Evolutionary conservation across 129 eudicot genomes (phyloP), one percentile per base, ranked within the genome.

Genomic region (Artemisia argyi): DNA sequence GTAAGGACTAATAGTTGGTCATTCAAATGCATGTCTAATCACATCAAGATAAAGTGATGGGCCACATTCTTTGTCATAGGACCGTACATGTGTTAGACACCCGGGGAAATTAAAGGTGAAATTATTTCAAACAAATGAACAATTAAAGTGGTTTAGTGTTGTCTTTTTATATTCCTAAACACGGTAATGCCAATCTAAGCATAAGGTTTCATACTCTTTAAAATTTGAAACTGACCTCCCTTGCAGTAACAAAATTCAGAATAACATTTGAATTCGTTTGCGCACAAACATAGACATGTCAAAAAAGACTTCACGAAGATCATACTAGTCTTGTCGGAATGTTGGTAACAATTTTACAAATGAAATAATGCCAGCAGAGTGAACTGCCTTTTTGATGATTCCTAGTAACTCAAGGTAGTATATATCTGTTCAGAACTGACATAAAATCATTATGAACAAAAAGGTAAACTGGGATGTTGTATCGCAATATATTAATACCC

Each of bases 1-100:
- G 51, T 69, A 50, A 61, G 51, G 62, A 69, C 18, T 35, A 20
- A 65, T 51, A 77, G 50, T 30, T 61, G 46, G 69, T 68, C 66
- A 59, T 65, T 59, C 48, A 59, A 48, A 69, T 77, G 71, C 71
- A 69, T 69, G 65, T 77, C 76, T 69, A 61, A 61, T 77, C 81
- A 69, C 65, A 61, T 50, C 68, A 76, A 48, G 47, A 39, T 17
- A 32, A 66, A n/a, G 17, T 57, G 26, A 30, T 15, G 69, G 69
- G 69, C 56, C 32, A 2, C 54, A 15, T 76, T 28, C 16, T 1
- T 66, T 15, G 15, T 58, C 39, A 60, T 59, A 48, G 44, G 44
- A 50, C 51, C 74, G 19, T 10, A 50, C 13, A 66, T 68, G 68
- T 48, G 13, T 46, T 47, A 56, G 48, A 66, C 66, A 17, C 16